Base-by-base conservation (phyloP, 805 yeast genomes). In the Komagataella ulmi region DNA sequence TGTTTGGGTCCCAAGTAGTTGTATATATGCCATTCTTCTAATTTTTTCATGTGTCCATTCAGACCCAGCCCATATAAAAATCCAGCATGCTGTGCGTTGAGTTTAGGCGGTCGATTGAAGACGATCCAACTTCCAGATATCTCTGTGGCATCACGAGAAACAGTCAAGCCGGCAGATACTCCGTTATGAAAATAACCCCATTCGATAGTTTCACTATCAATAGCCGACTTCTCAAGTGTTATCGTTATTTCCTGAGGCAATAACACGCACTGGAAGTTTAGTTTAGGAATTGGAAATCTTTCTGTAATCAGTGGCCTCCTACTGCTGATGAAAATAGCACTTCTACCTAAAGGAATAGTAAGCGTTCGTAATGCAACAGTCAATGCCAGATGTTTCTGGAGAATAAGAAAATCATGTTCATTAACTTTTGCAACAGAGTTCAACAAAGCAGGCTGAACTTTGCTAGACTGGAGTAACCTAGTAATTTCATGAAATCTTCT, bases 101-200 rank as follows among this genome's bases (percentile, higher is more conserved):
- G 63, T 3, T 69, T 74, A 1, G 76, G 74, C 0, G 96, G 96
- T 57, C 82, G 84, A 58, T 88, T 88, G 62, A 86, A 88, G 1
- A 85, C 84, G 44, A 91, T 85, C 98, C 98, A 91, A 58, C 95
- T 81, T 0, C 97, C 96, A 7, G 80, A 75, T 7, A 88, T 80
- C 7, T 87, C 88, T 45, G 76, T 74, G 0, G 88, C 79, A 48
- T 77, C 79, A 51, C 72, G 74, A 3, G 91, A 79, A 91, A 80
- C 52, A 52, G 83, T 81, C 49, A 93, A 66, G 0, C 97, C 99
- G 1, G 91, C 76, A 2, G 96, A 81, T 0, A 82, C 95, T 14
- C 99, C 99, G 58, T 86, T 87, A 58, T 91, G 97, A 62, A 93
- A 93, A 55, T 80, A 78, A 0, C 95, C 96, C 97, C 97, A 89